Evolutionary conservation across 2,329 filamentous ascomycete species (phyloP), one percentile per base, ranked within the genome.

Genomic region (Arthrobotrys sinensis): DNA sequence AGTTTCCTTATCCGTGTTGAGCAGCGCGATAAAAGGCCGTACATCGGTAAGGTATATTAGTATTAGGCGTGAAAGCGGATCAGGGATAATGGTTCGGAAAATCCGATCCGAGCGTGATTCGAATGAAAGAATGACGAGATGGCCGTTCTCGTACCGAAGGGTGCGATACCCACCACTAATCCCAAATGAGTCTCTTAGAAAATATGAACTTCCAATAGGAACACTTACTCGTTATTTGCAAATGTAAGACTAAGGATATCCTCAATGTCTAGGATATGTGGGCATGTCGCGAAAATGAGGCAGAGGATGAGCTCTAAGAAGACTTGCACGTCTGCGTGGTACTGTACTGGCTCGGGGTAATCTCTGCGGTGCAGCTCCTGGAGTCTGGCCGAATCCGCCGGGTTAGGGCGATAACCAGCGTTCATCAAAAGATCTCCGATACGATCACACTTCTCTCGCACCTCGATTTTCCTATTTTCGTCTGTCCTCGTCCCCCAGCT

Each of bases 301-400:
- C 75, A 78, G 4, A 72, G n/a, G 8, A 78, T 78, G 14, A 55
- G 50, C 43, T 78, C 75, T 10, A 78, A 32, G 38, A 78, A 78
- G 16, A 50, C 43, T 28, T 71, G 50, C 40, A 78, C 60, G 16
- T 78, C 75, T 4, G 36, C 43, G 10, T 72, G 66, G 40, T 78
- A 72, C 36, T 78, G 67, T 2, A 19, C 12, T 36, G 75, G 66
- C 7, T 48, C 62, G 6, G 75, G 75, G 16, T 72, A 78, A 1
- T 78, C 19, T 4, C 67, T 62, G 19, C 19, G 24, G 0, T 48
- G 52, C 14, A 78, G 16, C 16, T 71, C 66, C 28, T 46, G 38
- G 4, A 24, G 21, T 11, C 28, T 48, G 5, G 16, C 10, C 5
- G 12, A 28, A 7, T 65, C 19, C 0, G 24, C 24, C 3, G 66